These are phyloP conservation scores for Podaxis pistillaris DNA, from an alignment of 768 basidiomycete genomes.

Conservation along the genomic window DNA sequence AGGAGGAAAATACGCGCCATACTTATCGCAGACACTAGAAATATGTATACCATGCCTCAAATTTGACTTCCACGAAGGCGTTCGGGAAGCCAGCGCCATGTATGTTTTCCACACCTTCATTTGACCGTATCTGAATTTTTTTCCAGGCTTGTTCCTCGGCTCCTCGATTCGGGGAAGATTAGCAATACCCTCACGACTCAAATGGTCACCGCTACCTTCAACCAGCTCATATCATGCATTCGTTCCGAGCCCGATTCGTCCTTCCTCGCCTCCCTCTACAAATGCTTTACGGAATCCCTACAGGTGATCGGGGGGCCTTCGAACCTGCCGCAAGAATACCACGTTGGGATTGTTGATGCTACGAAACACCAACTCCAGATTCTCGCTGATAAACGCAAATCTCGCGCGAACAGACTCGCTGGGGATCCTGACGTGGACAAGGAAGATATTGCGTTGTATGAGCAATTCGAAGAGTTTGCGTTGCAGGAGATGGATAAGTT, in stretches of 20 bases:
- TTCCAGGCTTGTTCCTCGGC: conserved; percentile 66
- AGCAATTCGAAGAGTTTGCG: conserved; percentile 83
- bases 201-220: conserved; percentile 69
- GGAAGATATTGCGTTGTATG: conserved; percentile 69
- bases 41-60: conserved; percentile 67
- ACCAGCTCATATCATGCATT: conserved; percentile 62
- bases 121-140: neutral
- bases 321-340: conserved; percentile 52
- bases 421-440: conserved; percentile 39
- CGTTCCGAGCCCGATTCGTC: conserved; percentile 69
- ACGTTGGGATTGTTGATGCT: conserved; percentile 58
- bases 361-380: conserved; percentile 69
- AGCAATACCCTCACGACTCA: conserved; percentile 62
- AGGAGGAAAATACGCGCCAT: conserved; percentile 65
- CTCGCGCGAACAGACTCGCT: conserved; percentile 37
- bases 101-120: conserved; percentile 32
- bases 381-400: conserved; percentile 67
- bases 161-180: conserved; percentile 65
- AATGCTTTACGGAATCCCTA: conserved; percentile 61
- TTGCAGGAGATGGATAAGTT: conserved; percentile 78
- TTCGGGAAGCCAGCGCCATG: conserved; percentile 76
- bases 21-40: conserved; percentile 68
- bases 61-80: conserved; percentile 85
- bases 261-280: conserved; percentile 76
- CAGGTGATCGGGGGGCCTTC: conserved; percentile 55